phyloP scores from a whole-genome alignment of 352 stramenopile species.

The Sclerospora graminicola region DNA sequence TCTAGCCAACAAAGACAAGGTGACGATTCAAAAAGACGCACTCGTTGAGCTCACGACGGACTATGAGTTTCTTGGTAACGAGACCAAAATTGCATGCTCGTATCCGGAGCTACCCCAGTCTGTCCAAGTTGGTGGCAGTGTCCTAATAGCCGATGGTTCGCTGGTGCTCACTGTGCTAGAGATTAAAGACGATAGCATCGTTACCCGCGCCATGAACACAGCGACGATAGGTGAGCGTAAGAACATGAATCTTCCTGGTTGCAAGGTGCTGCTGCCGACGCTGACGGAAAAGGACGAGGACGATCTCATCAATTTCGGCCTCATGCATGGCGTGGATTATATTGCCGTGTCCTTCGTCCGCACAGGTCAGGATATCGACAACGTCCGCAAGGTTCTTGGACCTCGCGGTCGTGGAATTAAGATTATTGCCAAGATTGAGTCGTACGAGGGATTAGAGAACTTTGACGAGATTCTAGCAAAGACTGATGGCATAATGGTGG shows the following conservation, averaged over 20 bases:
- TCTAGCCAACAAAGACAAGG: conserved; percentile 52
- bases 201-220: conserved; percentile 62
- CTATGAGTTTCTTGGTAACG: conserved; percentile 62
- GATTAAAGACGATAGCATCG: conserved; percentile 64
- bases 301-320: conserved; percentile 91
- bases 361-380: conserved; percentile 91
- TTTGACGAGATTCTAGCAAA: conserved; percentile 94
- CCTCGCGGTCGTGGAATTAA: conserved; percentile 81
- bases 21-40: conserved; percentile 46
- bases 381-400: conserved; percentile 89
- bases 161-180: conserved; percentile 88
- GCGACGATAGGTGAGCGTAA: conserved; percentile 86
- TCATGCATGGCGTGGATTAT: conserved; percentile 95
- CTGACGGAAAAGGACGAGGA: conserved; percentile 90
- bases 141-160: conserved; percentile 92
- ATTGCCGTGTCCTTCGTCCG: conserved; percentile 97
- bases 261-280: conserved; percentile 86
- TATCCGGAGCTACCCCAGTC: conserved; percentile 87
- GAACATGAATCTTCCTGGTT: conserved; percentile 94
- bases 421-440: conserved; percentile 98
- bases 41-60: conserved; percentile 53
- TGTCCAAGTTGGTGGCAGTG: conserved; percentile 84
- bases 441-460: conserved; percentile 93
- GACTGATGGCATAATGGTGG: conserved; percentile 98
- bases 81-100: conserved; percentile 86